Evolutionary conservation across 2,329 filamentous ascomycete species (phyloP).

Genomic region (Ambrosiella beaveri): DNA sequence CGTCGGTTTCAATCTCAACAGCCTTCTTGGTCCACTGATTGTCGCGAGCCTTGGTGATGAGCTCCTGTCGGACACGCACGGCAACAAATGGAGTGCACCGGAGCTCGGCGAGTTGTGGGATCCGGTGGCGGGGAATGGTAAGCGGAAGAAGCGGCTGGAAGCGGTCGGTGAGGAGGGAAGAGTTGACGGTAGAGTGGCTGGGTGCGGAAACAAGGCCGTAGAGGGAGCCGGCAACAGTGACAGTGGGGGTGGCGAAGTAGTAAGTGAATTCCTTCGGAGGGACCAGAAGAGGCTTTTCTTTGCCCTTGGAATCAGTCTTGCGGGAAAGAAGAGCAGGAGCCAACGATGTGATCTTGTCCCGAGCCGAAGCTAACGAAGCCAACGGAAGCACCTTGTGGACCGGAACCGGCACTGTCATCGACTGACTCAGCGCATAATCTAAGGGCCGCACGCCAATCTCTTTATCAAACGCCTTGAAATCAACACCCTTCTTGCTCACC

Average conservation of each 20-base stretch:
- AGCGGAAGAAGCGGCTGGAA: slow-evolving; percentile 25
- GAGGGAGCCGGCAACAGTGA: slow-evolving; percentile 24
- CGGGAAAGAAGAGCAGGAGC: background rate
- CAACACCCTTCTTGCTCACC: background rate
- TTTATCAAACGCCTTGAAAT: background rate
- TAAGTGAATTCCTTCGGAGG: slow-evolving; percentile 8
- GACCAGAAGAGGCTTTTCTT: slow-evolving; percentile 6
- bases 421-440: slow-evolving; percentile 25
- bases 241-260: slow-evolving; percentile 18
- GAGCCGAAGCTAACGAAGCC: slow-evolving; percentile 15
- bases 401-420: slow-evolving; percentile 22
- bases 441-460: slow-evolving; percentile 17
- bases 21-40: slow-evolving; percentile 15
- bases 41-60: slow-evolving; percentile 16
- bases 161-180: slow-evolving; percentile 21
- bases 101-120: slow-evolving; percentile 23
- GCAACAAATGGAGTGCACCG: slow-evolving; percentile 23
- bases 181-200: slow-evolving; percentile 17
- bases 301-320: background rate
- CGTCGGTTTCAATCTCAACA: slow-evolving; percentile 23
- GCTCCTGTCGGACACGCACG: slow-evolving; percentile 24
- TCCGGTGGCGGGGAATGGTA: slow-evolving; percentile 21
- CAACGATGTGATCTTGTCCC: background rate
- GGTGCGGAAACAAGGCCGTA: slow-evolving; percentile 24
- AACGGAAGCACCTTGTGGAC: slow-evolving; percentile 18